These are phyloP conservation scores for Nowakowskiella sp. DNA, from an alignment of 192 early-diverging fungal genomes.

Conservation along the genomic window DNA sequence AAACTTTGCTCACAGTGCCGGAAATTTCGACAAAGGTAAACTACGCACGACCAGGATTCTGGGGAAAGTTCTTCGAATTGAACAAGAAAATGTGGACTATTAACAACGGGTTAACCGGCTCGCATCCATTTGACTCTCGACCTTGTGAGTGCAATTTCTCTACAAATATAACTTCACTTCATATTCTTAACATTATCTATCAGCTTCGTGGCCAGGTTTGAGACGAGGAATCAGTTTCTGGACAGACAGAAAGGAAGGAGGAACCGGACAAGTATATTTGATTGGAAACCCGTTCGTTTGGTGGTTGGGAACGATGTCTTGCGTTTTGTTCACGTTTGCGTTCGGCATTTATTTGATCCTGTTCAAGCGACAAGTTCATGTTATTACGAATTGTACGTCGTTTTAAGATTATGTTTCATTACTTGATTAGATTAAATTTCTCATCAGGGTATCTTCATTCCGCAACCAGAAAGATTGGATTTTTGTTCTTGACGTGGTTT, in stretches of 20 bases:
- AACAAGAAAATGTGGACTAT: constrained; percentile 94
- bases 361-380: constrained; percentile 11
- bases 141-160: constrained; percentile 56
- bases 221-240: constrained; percentile 87
- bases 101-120: constrained; percentile 81
- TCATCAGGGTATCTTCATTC: constrained; percentile 68
- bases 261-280: constrained; percentile 45
- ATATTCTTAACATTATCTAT: constrained; percentile 80
- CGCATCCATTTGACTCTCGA: constrained; percentile 45
- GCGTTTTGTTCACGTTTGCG: constrained; percentile 40
- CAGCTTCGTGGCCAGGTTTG: constrained; percentile 77
- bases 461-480: constrained; percentile 56
- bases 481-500: constrained; percentile 79
- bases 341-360: constrained; percentile 19
- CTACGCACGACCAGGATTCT: constrained; percentile 56
- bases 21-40: constrained; percentile 45
- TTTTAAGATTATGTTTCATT: constrained; percentile 2
- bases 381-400: constrained; percentile 6
- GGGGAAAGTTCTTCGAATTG: constrained; percentile 77
- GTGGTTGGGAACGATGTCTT: constrained; percentile 61
- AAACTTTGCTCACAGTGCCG: constrained; percentile 64
- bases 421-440: not conserved
- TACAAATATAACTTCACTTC: constrained; percentile 81
- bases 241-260: constrained; percentile 32
- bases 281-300: constrained; percentile 91